These are phyloP conservation scores for Escovopsis sp. DNA, from an alignment of 2,329 filamentous ascomycete genomes.

Conservation along the genomic window DNA sequence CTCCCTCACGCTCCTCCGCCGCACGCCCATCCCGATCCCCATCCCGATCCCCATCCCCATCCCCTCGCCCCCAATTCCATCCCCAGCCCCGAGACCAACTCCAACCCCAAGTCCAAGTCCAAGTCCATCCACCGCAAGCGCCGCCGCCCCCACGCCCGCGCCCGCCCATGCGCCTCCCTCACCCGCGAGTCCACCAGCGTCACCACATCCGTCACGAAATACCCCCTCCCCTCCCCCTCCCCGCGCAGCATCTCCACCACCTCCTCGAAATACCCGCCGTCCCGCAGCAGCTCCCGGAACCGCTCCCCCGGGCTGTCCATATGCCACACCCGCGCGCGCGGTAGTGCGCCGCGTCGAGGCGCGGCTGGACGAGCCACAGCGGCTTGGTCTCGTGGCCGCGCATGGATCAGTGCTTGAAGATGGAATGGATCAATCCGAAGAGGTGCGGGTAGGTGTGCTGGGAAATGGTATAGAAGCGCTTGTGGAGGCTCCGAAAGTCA, in stretches of 20 bases:
- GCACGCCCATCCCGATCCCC: conserved; percentile 5
- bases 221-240: conserved; percentile 11
- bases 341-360: conserved; percentile 14
- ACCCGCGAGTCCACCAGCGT: conserved; percentile 14
- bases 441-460: no score
- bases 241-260: conserved; percentile 12
- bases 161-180: conserved; percentile 6
- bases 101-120: no score
- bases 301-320: conserved; percentile 17
- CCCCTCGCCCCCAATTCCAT: no score
- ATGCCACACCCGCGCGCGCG: conserved; percentile 16
- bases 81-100: no score
- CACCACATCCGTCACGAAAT: conserved; percentile 16
- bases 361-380: conserved; percentile 15
- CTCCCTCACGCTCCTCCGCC: conserved; percentile 10
- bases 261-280: conserved; percentile 15
- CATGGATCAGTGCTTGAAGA: background rate
- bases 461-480: no score
- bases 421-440: no score
- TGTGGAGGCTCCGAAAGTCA: no score
- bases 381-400: conserved; percentile 11
- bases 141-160: conserved; percentile 6
- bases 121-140: conserved; percentile 5
- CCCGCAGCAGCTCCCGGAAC: conserved; percentile 14
- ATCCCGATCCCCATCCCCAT: no score